Conservation (phyloP, 2,329 filamentous ascomycete genomes). For the Tolypocladium cylindrosporum region DNA sequence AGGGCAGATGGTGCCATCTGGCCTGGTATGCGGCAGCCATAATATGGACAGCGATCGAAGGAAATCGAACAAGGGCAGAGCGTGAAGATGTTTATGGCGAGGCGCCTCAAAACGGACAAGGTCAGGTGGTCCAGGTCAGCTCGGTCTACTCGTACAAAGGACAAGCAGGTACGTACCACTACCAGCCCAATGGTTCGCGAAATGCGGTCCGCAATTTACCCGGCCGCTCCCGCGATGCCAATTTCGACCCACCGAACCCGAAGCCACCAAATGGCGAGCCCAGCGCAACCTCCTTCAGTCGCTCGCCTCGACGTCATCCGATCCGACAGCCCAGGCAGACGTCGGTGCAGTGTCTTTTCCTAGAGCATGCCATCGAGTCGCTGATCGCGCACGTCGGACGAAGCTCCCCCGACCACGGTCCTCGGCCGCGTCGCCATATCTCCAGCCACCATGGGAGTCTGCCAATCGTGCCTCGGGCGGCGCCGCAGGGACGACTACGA, state of each 20-base stretch:
- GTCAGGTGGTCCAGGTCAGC: background rate
- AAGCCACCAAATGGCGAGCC: background rate
- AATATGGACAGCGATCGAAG: background rate
- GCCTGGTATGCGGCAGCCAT: background rate
- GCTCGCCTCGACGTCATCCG: background rate
- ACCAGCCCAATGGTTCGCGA: background rate
- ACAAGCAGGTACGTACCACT: background rate
- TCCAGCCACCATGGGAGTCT: slow-evolving; percentile 42
- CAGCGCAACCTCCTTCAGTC: background rate
- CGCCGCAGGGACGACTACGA: slow-evolving; percentile 41
- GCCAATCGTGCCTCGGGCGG: slow-evolving; percentile 49
- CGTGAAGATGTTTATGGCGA: background rate
- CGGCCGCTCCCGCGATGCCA: slow-evolving; percentile 8
- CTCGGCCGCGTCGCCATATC: background rate
- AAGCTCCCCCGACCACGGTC: background rate
- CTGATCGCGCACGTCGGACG: background rate
- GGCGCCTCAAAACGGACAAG: background rate
- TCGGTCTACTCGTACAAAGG: no score
- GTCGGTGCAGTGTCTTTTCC: background rate
- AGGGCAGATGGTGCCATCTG: background rate
- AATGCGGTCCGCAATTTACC: slow-evolving; percentile 14
- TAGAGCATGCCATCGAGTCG: background rate
- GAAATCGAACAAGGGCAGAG: background rate
- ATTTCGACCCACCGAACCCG: background rate
- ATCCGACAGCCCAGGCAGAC: background rate